These are phyloP conservation scores for Myxozyma nipponensis DNA, from an alignment of 805 yeast genomes.

Conservation along the genomic window DNA sequence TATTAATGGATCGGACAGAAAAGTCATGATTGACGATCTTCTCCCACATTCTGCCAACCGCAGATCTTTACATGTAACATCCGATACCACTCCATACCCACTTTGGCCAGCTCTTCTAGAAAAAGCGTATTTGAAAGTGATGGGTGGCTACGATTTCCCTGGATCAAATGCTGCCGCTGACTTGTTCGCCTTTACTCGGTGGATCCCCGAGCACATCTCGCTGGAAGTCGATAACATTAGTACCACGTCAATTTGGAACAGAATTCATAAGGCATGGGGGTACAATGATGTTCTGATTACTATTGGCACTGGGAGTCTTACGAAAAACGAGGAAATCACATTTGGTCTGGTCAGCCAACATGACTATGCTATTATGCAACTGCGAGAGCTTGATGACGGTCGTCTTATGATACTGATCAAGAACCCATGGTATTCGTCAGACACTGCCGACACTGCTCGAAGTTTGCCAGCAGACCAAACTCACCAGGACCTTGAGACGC, in stretches of 20 bases:
- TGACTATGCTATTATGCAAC: conserved; percentile 61
- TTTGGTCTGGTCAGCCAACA: conserved; percentile 53
- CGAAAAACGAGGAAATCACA: conserved; percentile 35
- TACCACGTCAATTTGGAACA: conserved; percentile 37
- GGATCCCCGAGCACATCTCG: conserved; percentile 60
- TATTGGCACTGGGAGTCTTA: conserved; percentile 58
- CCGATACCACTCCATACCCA: conserved; percentile 37
- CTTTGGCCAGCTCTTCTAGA: conserved; percentile 71
- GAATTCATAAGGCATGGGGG: conserved; percentile 36
- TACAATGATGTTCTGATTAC: conserved; percentile 49
- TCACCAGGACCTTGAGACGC: conserved; percentile 2
- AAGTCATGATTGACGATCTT: conserved; percentile 46
- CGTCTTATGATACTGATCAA: conserved; percentile 35
- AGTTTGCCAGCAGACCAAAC: background rate
- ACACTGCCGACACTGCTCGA: background rate
- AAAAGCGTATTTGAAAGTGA: conserved; percentile 63
- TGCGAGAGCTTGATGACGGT: conserved; percentile 32
- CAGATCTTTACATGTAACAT: conserved; percentile 35
- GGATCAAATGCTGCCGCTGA: conserved; percentile 81
- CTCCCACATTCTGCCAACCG: conserved; percentile 40
- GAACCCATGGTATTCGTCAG: conserved; percentile 46
- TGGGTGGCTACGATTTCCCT: conserved; percentile 56
- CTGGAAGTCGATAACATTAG: conserved; percentile 28
- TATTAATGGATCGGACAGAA: conserved; percentile 53
- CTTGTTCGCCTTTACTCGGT: conserved; percentile 61